Conservation (phyloP, 805 yeast genomes). For the Clavispora santaluciae region DNA sequence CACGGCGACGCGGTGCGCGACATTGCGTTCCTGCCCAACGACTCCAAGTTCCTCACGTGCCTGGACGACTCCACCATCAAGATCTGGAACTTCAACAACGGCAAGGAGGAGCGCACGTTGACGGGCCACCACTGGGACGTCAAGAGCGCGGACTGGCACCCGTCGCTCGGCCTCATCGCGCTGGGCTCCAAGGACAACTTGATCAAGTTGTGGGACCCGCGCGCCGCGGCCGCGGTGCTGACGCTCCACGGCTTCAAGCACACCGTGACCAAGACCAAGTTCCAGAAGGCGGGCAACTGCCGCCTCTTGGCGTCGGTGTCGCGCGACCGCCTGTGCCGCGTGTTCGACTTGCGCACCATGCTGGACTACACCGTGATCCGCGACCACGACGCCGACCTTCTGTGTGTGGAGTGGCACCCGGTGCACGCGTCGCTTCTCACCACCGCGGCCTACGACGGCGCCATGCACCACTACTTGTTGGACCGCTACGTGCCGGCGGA, state of each 20-base stretch:
- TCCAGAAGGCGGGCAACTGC: conserved; percentile 77
- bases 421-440: conserved; percentile 72
- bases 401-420: conserved; percentile 92
- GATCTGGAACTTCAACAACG: conserved; percentile 92
- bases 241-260: conserved; percentile 92
- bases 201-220: conserved; percentile 94
- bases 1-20: conserved; percentile 84
- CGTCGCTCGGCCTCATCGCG: conserved; percentile 76
- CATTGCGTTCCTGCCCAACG: conserved; percentile 84
- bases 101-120: conserved; percentile 71
- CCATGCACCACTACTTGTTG: conserved; percentile 71
- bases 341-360: conserved; percentile 86
- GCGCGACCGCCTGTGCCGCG: conserved; percentile 80
- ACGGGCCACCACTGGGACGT: conserved; percentile 99
- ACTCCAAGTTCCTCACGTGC: conserved; percentile 86
- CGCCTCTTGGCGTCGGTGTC: conserved; percentile 79
- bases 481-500: conserved; percentile 44
- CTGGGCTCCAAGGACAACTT: conserved; percentile 95
- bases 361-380: conserved; percentile 66
- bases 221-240: conserved; percentile 65
- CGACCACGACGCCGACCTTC: conserved; percentile 78
- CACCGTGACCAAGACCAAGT: conserved; percentile 79
- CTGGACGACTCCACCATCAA: conserved; percentile 89
- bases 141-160: conserved; percentile 96
- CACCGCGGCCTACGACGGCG: conserved; percentile 87